These are phyloP conservation scores for Tremellales sp. DNA, from an alignment of 1,284 basidiomycete genomes.

Conservation along the genomic window DNA sequence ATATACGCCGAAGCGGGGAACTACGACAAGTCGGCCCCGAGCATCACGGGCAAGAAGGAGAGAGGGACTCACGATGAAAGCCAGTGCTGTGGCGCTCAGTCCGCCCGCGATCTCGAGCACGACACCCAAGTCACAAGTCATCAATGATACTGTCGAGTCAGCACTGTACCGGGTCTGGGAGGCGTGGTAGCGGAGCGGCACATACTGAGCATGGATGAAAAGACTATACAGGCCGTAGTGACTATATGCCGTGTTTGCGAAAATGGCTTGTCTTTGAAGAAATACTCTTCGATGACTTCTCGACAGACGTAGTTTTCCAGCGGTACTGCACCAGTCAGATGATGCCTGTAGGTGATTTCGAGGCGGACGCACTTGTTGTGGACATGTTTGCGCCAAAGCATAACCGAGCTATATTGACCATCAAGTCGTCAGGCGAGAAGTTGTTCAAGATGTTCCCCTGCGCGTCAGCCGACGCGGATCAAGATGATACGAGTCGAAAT, in stretches of 20 bases:
- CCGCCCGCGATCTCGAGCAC: conserved; percentile 98
- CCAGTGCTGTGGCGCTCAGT: conserved; percentile 86
- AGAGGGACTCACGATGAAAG: conserved; percentile 64
- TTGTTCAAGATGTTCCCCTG: conserved; percentile 89
- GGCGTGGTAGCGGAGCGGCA: background rate
- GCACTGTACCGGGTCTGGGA: background rate
- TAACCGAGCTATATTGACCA: conserved; percentile 91
- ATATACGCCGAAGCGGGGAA: conserved; percentile 85
- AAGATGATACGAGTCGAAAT: conserved; percentile 4
- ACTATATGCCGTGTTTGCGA: conserved; percentile 78
- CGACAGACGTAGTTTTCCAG: conserved; percentile 34
- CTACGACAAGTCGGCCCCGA: conserved; percentile 9
- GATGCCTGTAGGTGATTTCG: conserved; percentile 22
- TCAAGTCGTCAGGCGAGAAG: conserved; percentile 68
- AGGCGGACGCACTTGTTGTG: conserved; percentile 59
- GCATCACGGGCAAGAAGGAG: background rate
- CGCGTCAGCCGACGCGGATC: background rate
- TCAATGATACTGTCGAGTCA: conserved; percentile 64
- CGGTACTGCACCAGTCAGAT: conserved; percentile 45
- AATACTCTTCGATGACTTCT: conserved; percentile 86
- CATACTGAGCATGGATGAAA: conserved; percentile 76
- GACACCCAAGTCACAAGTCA: conserved; percentile 94
- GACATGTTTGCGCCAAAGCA: conserved; percentile 99
- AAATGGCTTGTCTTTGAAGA: conserved; percentile 80
- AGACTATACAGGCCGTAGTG: conserved; percentile 81